Percentiles rank a stretch among this genome's conserved stretches.
Evolutionary conservation across 2,329 filamentous ascomycete genomes (phyloP).

Genomic region (Magnaporthales sp.): DNA sequence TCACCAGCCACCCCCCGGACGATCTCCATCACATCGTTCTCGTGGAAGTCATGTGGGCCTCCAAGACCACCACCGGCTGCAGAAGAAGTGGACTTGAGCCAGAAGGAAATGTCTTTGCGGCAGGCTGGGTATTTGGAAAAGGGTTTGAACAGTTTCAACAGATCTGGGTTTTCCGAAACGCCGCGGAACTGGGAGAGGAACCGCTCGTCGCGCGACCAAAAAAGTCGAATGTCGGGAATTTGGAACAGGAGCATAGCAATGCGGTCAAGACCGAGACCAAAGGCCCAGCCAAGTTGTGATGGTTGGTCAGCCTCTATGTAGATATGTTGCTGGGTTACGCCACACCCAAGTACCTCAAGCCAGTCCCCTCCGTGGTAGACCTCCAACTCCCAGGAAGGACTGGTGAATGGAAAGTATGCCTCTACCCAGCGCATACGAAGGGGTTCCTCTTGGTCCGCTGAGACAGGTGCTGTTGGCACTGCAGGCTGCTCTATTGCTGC

Average conservation of each 20-base stretch:
- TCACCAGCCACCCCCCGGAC: slow-evolving; percentile 77
- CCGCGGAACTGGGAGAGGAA: slow-evolving; percentile 81
- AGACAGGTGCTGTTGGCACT: too few species aligned
- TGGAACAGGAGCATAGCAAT: slow-evolving; percentile 97
- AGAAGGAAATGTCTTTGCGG: slow-evolving; percentile 91
- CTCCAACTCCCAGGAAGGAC: slow-evolving; percentile 91
- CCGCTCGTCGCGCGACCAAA: slow-evolving; percentile 81
- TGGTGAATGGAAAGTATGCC: slow-evolving; percentile 96
- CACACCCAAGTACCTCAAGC: slow-evolving; percentile 93
- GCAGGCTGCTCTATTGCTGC: background rate
- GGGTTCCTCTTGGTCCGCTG: slow-evolving; percentile 49
- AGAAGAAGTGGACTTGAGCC: slow-evolving; percentile 50
- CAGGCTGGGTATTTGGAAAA: slow-evolving; percentile 90
- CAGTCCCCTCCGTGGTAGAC: slow-evolving; percentile 91
- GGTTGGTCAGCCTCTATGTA: slow-evolving; percentile 69
- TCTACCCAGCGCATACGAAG: slow-evolving; percentile 89
- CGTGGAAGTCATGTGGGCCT: slow-evolving; percentile 58
- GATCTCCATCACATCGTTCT: slow-evolving; percentile 96
- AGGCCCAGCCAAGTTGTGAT: slow-evolving; percentile 81
- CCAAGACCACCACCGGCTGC: slow-evolving; percentile 36
- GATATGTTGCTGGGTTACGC: slow-evolving; percentile 77
- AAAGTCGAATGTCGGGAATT: slow-evolving; percentile 91
- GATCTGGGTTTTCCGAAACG: slow-evolving; percentile 40
- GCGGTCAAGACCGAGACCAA: slow-evolving; percentile 86
- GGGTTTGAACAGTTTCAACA: slow-evolving; percentile 60